Evolutionary conservation across 2,329 filamentous ascomycete genomes (phyloP).

Genomic region (Ophiostoma ips): DNA sequence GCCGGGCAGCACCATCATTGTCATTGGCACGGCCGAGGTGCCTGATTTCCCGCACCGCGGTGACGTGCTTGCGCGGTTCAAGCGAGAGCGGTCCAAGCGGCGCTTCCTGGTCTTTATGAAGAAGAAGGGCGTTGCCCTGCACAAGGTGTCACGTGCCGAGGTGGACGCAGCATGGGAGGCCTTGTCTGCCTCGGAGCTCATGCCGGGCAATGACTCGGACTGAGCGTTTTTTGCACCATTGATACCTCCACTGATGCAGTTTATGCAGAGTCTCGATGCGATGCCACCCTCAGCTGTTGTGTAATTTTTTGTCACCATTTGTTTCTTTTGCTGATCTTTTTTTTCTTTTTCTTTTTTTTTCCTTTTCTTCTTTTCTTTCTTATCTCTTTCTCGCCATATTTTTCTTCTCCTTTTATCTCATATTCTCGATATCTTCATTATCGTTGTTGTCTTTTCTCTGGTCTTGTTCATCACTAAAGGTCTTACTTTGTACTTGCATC

Average conservation of each 20-base stretch:
- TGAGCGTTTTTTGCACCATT: neutral
- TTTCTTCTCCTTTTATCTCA: neutral
- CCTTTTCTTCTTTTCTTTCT: neutral
- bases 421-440: too few relatives aligned
- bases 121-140: conserved; percentile 28
- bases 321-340: too few relatives aligned
- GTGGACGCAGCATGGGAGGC: conserved; percentile 24
- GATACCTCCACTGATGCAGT: neutral
- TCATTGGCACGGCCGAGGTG: conserved; percentile 25
- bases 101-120: conserved; percentile 36
- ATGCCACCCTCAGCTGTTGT: too few relatives aligned
- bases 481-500: too few relatives aligned
- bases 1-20: conserved; percentile 26
- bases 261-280: too few relatives aligned
- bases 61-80: conserved; percentile 37
- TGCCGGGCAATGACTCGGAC: conserved; percentile 16
- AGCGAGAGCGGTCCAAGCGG: conserved; percentile 36
- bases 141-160: conserved; percentile 17
- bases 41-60: conserved; percentile 24
- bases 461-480: too few relatives aligned
- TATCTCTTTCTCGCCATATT: neutral
- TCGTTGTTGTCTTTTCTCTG: too few relatives aligned
- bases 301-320: too few relatives aligned
- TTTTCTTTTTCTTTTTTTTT: neutral
- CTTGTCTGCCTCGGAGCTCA: conserved; percentile 22